Base-by-base conservation (phyloP, 257 asterid species). In the Ocimum tenuiflorum region DNA sequence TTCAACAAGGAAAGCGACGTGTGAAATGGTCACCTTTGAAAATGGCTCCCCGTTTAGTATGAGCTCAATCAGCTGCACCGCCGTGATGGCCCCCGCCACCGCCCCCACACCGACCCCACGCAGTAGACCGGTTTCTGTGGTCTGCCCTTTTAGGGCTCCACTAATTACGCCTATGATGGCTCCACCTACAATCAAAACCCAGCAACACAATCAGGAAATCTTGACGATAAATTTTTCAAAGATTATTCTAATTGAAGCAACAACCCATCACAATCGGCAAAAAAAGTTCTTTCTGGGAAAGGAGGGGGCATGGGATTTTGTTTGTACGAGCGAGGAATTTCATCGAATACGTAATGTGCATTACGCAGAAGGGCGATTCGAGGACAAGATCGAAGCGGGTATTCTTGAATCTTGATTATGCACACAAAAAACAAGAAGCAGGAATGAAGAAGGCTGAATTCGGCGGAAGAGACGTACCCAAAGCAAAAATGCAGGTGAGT, bases 81-180 rank as follows among this genome's bases (percentile, higher is more conserved):
- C 95, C 1, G 96, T 91, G 70, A 91, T 68, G 59, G 95, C 96
- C 19, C 98, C 98, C 0, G 95, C 76, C 46, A 91, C 88, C 5
- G 88, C 87, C 68, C 98, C 98, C 8, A 91, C 95, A 35, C 90
- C 96, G 1, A 86, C 84, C 68, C 96, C 98, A 20, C 98, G 91
- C 9, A 84, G 60, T 3, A 91, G 70, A 7, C 98, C 98, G 1
- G 95, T 89, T 75, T 91, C 98, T 3, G 98, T 91, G 2, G 98
- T 89, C 64, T 89, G 98, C 24, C 98, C 98, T 77, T 91, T 91
- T 41, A 91, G 73, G 2, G 95, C 95, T 53, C 98, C 98, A 31
- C 87, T 82, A 22, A 89, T 72, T 41, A 84, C 77, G 70, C 98
- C 98, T 2, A 91, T 61, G 0, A 65, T 68, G 20, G 98, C 95